Base-by-base conservation (phyloP, 1,284 basidiomycete species). In the Ganoderma meredithae region DNA sequence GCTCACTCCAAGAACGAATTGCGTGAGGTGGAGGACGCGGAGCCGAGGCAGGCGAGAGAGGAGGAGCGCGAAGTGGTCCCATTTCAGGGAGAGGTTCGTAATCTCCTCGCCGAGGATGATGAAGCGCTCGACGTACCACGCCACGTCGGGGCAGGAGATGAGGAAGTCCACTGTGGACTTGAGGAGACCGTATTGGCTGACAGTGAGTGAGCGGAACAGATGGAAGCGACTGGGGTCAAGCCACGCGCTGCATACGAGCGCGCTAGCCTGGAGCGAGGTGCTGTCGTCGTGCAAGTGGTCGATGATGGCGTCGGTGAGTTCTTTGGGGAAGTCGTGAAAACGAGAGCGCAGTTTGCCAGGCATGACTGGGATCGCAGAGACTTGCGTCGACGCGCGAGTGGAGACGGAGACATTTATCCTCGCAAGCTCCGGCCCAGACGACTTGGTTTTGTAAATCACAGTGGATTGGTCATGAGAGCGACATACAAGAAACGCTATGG, bases 221-320 rank as follows among this genome's bases (percentile, higher is more conserved):
- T 80, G 76, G 67, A 76, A 75, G 13, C 79, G 78, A 22, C 75
- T 72, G 25, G 77, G 60, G 19, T 75, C 75, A 36, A 79, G 66
- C 66, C 66, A 67, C 7, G 52, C 25, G 43, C 60, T 39, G 25
- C 61, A 62, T 6, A 63, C 61, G 2, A 74, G 67, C 36, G 69
- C 64, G 62, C 74, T 74, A 4, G 73, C 66, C 22, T 63, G 40
- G 36, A 74, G 69, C 6, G 73, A 44, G 31, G 69, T 22, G 22
- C 39, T 41, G 60, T 75, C 73, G 56, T 75, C 68, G 70, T 72
- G 71, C 10, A 74, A 68, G 62, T 74, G 67, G 71, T 75, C 74
- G 60, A 75, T 70, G 53, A 73, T 69, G 65, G 67, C 58, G 60
- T 75, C 73, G n/a, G 70, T 53, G 25, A 73, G 64, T 65, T 75